Evolutionary conservation across 176 grass and related monocot genomes (phyloP).

Genomic region (sorghum (Sorghum bicolor)): Sorghum_bicolor_NCBIv3 NC_012877.2:60939501-60940000

Average conservation of each 20-base stretch:
- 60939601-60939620: neutral
- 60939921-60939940: neutral
- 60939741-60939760: constrained; percentile 37
- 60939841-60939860: neutral
- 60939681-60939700: constrained; percentile 47
- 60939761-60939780: neutral
- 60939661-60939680: constrained; percentile 83
- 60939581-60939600: neutral
- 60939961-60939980: neutral
- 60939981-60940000: too few species aligned
- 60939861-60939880: neutral
- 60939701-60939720: constrained; percentile 39
- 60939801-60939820: constrained; percentile 10
- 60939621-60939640: neutral
- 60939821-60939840: neutral
- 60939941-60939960: neutral
- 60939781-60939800: neutral
- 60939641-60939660: constrained; percentile 44
- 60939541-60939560: neutral
- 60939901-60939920: neutral
- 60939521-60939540: neutral
- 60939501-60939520: neutral
- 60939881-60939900: constrained; percentile 7
- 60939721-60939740: constrained; percentile 49
- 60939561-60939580: neutral